A percentile compares a stretch with the other conserved stretches of the same genome.
Evolutionary conservation across 495 filamentous ascomycete species (phyloP).

Genomic region (Xylaria intraflava): DNA sequence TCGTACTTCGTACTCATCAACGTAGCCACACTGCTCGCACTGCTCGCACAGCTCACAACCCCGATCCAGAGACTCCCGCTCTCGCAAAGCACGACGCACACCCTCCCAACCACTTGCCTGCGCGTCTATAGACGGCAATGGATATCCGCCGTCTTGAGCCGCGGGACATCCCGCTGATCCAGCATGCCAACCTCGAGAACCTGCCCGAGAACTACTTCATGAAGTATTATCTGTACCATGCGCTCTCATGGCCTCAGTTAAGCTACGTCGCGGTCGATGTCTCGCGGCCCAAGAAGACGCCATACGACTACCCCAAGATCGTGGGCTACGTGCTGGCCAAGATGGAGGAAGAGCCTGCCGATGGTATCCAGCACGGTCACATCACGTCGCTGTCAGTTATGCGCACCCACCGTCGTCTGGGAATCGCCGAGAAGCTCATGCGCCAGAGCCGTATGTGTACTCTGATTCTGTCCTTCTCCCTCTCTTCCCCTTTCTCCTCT

Average conservation of each 20-base stretch:
- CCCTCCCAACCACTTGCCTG: neutral
- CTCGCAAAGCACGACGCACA: neutral
- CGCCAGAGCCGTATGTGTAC: conserved; percentile 78
- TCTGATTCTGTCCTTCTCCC: conserved; percentile 1
- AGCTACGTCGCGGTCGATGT: conserved; percentile 93
- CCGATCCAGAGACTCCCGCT: too few species aligned
- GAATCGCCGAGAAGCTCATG: conserved; percentile 96
- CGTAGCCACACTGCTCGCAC: too few species aligned
- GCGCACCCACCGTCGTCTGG: conserved; percentile 85
- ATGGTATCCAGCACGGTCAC: conserved; percentile 89
- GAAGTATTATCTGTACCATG: conserved; percentile 99
- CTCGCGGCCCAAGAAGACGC: conserved; percentile 63
- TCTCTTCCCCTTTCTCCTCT: neutral
- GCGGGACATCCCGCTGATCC: conserved; percentile 85
- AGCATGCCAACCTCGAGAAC: conserved; percentile 98
- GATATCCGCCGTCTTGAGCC: conserved; percentile 70
- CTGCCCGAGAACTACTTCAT: conserved; percentile 99
- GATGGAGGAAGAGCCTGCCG: conserved; percentile 96
- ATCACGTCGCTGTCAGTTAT: conserved; percentile 94
- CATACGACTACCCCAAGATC: conserved; percentile 91
- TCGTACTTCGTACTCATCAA: too few species aligned
- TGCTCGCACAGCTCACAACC: too few species aligned
- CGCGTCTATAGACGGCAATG: conserved; percentile 41
- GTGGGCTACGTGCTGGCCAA: conserved; percentile 99
- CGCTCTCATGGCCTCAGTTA: conserved; percentile 93